Evolutionary conservation across 768 basidiomycete genomes (phyloP), one percentile per base, ranked within the genome.

Genomic region (Sarcodon sp.): DNA sequence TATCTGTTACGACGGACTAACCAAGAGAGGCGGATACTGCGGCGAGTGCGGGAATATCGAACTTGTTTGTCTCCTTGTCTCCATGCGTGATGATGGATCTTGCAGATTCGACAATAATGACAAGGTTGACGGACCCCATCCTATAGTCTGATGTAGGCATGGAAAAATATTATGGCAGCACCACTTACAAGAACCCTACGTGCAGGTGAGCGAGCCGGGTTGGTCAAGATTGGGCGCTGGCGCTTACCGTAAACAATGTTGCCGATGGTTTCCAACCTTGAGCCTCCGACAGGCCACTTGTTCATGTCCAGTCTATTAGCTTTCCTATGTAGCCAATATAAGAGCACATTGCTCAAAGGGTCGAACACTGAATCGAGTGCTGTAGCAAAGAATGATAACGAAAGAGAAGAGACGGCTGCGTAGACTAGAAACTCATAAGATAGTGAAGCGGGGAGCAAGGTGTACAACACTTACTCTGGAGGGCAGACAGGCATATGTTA

Each of bases 281-380:
- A 78, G 35, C 91, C 91, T 44, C 92, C 83, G 3, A 90, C 84
- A 31, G 93, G 91, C 92, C 90, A 97, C 54, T 86, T 86, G 62
- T 83, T 88, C 38, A 69, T 54, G 57, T 96, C 91, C 51, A 94
- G 72, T 33, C 55, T 71, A 9, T 57, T 64, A 1, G 89, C 80
- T 56, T 89, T 83, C 54, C 69, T 69, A 64, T 98, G 83, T 2
- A 93, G 68, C 72, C 76, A 80, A 54, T 79, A 84, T 3, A 92
- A 70, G n/a, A 92, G 67, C 41, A 89, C 61, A 56, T 89, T 91
- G 58, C 86, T 87, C 41, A 83, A 83, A 52, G 87, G 71, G 59
- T 92, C 90, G 57, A 83, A 88, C 12, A 87, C 69, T 10, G 92
- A 80, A 60, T 98, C 94, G 58, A 93, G 85, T 7, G 76, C 85